A percentile compares a stretch with the other conserved stretches of the same genome.
These are phyloP conservation scores for Trametes pubescens DNA, from an alignment of 1,284 basidiomycete genomes.

Conservation along the genomic window DNA sequence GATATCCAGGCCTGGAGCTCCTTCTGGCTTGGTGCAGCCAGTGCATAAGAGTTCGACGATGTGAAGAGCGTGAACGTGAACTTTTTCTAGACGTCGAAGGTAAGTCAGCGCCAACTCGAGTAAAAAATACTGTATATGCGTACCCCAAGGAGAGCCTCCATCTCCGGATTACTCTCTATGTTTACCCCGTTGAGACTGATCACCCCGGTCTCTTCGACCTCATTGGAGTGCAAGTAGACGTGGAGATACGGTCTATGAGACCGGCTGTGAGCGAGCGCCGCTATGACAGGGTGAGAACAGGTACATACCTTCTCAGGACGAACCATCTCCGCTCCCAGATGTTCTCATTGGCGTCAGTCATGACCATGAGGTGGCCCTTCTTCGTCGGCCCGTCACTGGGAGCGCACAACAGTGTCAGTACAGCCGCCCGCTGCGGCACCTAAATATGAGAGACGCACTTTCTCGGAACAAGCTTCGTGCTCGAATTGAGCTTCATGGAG, in stretches of 20 bases:
- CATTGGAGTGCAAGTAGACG: slow-evolving; percentile 83
- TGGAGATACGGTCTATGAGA: slow-evolving; percentile 84
- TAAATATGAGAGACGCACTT: slow-evolving; percentile 55
- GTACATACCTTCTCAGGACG: slow-evolving; percentile 80
- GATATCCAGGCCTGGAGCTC: slow-evolving; percentile 86
- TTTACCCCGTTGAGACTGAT: slow-evolving; percentile 88
- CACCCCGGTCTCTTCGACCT: slow-evolving; percentile 85
- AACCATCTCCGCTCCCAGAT: slow-evolving; percentile 89
- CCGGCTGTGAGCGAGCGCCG: slow-evolving; percentile 12
- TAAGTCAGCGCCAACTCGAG: slow-evolving; percentile 17
- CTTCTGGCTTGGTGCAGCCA: slow-evolving; percentile 81
- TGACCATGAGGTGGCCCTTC: slow-evolving; percentile 82
- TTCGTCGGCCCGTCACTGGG: slow-evolving; percentile 83
- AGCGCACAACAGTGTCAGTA: slow-evolving; percentile 14
- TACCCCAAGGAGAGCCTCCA: slow-evolving; percentile 88
- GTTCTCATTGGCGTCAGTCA: slow-evolving; percentile 82
- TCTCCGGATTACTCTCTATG: slow-evolving; percentile 86
- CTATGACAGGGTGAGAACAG: not conserved
- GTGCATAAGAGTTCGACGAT: slow-evolving; percentile 87
- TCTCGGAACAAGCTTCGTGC: slow-evolving; percentile 74
- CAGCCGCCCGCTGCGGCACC: slow-evolving; percentile 5
- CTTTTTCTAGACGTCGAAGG: slow-evolving; percentile 64
- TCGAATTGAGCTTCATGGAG: slow-evolving; percentile 73
- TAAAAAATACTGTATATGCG: slow-evolving; percentile 42
- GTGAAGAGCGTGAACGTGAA: slow-evolving; percentile 91